These are phyloP conservation scores for Lizanozyma gosingica DNA, from an alignment of 1,139 yeast genomes.

Conservation along the genomic window DNA sequence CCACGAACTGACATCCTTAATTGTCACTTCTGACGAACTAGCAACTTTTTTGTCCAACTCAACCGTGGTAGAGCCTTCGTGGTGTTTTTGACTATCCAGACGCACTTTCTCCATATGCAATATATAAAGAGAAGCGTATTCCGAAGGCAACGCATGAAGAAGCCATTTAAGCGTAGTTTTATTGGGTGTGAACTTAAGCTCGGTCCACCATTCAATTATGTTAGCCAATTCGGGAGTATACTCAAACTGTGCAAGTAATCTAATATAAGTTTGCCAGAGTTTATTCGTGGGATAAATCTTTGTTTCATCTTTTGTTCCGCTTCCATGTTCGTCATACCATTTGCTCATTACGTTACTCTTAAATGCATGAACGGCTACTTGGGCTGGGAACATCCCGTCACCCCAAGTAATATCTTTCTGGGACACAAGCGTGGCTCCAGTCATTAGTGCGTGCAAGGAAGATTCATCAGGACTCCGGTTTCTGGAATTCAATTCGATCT, in stretches of 20 bases:
- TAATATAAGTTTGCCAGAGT: conserved; percentile 45
- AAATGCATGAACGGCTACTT: conserved; percentile 53
- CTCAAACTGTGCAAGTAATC: conserved; percentile 37
- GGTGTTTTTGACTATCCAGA: not conserved
- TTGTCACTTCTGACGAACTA: too few relatives aligned
- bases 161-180: conserved; percentile 26
- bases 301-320: conserved; percentile 11
- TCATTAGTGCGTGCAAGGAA: conserved; percentile 35
- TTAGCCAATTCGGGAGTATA: conserved; percentile 43
- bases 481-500: conserved; percentile 10
- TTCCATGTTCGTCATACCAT: conserved; percentile 14
- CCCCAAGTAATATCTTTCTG: conserved; percentile 30
- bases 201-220: conserved; percentile 52
- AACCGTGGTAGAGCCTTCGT: not conserved
- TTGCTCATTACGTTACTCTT: conserved; percentile 24
- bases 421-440: conserved; percentile 20
- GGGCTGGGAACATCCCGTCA: conserved; percentile 42
- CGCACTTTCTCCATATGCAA: conserved; percentile 22
- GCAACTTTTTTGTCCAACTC: too few relatives aligned
- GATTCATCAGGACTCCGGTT: conserved; percentile 22
- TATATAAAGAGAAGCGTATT: conserved; percentile 30
- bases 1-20: conserved; percentile 5
- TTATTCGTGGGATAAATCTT: conserved; percentile 35
- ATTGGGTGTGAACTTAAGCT: conserved; percentile 39
- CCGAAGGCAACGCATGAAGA: conserved; percentile 31